Evolutionary conservation across 2,329 filamentous ascomycete genomes (phyloP).

Genomic region (Thelonectria blattea): DNA sequence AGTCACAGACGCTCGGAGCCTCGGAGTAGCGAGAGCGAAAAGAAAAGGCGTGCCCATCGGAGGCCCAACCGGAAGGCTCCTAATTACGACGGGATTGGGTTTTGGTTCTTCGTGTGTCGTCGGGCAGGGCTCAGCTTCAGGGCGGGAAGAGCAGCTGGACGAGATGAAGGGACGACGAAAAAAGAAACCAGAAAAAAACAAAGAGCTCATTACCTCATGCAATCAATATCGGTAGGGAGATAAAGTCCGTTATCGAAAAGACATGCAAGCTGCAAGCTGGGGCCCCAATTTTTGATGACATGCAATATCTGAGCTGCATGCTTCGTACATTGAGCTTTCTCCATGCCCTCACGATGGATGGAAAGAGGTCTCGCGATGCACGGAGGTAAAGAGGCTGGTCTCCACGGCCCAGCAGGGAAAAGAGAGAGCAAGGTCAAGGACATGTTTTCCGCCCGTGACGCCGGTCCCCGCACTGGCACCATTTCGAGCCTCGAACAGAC

Average conservation of each 20-base stretch:
- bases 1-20: constrained; percentile 18
- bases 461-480: constrained; percentile 24
- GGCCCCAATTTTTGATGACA: background rate
- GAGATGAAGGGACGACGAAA: background rate
- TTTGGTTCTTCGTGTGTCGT: constrained; percentile 16
- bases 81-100: constrained; percentile 31
- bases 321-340: background rate
- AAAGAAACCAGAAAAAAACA: background rate
- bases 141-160: background rate
- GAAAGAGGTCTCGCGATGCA: background rate
- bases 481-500: constrained; percentile 9
- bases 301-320: background rate
- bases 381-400: background rate
- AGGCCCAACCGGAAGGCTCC: constrained; percentile 34
- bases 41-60: constrained; percentile 14
- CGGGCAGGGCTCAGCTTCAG: background rate
- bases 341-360: background rate
- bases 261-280: background rate
- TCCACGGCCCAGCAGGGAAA: constrained; percentile 3
- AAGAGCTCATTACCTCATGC: background rate
- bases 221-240: background rate
- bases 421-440: background rate
- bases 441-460: constrained; percentile 13
- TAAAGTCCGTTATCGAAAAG: background rate
- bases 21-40: constrained; percentile 15